Evolutionary conservation across 306 rosid genomes (phyloP), one percentile per base, ranked within the genome.

Genomic region (Medicago lupulina): DNA sequence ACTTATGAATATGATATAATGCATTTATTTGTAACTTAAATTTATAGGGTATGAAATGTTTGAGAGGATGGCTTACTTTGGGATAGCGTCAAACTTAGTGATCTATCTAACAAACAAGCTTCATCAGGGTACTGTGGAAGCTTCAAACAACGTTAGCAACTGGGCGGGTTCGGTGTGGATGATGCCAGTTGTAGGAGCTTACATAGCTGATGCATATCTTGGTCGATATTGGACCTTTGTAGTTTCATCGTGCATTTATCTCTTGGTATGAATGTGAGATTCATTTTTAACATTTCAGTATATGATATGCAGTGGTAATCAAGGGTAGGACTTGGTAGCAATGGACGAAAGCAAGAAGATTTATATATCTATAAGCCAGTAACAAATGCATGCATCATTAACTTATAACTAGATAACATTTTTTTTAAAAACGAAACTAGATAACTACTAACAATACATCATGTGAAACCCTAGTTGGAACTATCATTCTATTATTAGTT

Each of bases 101-200:
- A 43, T 61, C 12, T 61, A 61, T 61, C 15, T 61, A 8, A 61
- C 67, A 61, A 31, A 31, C 14, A 15, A 61, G 6, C 43, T 14
- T 7, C 43, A 61, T 61, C 12, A 61, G 11, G 67, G 67, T 31
- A 61, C 67, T 3, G 67, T 61, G 19, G 67, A 61, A 61, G 15
- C 67, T 61, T 61, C 67, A 8, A 61, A 61, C 43, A 31, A 61
- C 19, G 31, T 61, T 28, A 61, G 16, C 67, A 31, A 61, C 7
- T 61, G 41, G 67, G 3, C 39, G 11, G 67, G 67, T 31, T 31
- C 67, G 1, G 16, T 61, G 13, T 61, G 67, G 67, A 61, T 61
- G 43, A 61, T 61, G 67, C 67, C 67, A 8, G 43, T 61, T 28
- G 43, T 15, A 61, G 67, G 67, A 61, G 67, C 67, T 61, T 61